Evolutionary conservation across 805 yeast species (phyloP), one percentile per base, ranked within the genome.

Genomic region (Metschnikowia arizonensis): DNA sequence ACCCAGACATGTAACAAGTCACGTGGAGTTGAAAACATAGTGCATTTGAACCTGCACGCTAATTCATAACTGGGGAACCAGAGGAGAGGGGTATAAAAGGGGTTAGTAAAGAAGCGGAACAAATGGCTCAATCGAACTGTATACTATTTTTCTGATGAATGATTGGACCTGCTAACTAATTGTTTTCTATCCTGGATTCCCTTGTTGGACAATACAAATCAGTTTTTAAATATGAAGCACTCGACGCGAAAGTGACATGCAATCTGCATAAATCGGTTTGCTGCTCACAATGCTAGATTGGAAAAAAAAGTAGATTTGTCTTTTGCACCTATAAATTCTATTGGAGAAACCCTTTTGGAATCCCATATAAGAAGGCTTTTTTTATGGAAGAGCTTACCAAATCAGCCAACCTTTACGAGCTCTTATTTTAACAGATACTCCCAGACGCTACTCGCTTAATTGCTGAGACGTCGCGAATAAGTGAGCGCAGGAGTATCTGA

Each of bases 231-330:
- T 21, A 12, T 11, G 31, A 25, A 37, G 28, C 11, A 23, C 33
- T 26, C 32, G 33, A 26, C 40, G 40, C 40, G 40, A 37, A 37
- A 9, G n/a, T 18, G 40, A 19, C 40, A 37, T 37, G 40, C 28
- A 37, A 37, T 26, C 33, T 28, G 40, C 40, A 37, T 37, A 28
- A 11, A 18, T 34, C 5, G 26, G 28, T 25, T 33, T 14, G 18
- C 14, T 34, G 19, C 24, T 32, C 17, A 33, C 18, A 33, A 25
- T 19, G 12, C 17, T 19, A 11, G 18, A n/a, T n/a, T 33, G 19
- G 10, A n/a, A n/a, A n/a, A n/a, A n/a, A n/a, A n/a, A n/a, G n/a
- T n/a, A 8, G 25, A 33, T n/a, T 23, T 11, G 15, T 12, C n/a
- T 15, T 17, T 4, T 10, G 23, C 21, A 32, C 11, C 9, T 8